A percentile compares a stretch with the other conserved stretches of the same genome.
Conservation (phyloP, 768 basidiomycete species). For the Brasilioporus rufonigricans region DNA sequence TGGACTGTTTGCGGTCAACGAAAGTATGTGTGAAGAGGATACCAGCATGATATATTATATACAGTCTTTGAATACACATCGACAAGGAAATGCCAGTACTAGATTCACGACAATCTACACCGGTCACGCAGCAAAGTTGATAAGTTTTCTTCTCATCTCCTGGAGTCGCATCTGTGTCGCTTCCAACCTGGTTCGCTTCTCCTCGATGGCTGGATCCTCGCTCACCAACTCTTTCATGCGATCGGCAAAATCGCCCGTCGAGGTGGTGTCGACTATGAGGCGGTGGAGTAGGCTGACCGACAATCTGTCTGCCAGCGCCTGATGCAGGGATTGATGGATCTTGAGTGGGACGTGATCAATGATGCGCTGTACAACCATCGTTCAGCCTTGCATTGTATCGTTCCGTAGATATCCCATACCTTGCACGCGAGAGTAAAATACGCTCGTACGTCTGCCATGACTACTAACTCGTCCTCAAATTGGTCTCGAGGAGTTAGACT, state of each 20-base stretch:
- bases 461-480: slow-evolving; percentile 42
- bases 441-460: slow-evolving; percentile 55
- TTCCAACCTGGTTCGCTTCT: slow-evolving; percentile 35
- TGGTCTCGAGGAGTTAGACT: slow-evolving; percentile 25
- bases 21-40: no score
- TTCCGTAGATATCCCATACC: slow-evolving; percentile 30
- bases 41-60: no score
- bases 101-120: neutral
- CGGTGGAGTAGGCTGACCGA: slow-evolving; percentile 35
- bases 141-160: slow-evolving; percentile 38
- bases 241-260: slow-evolving; percentile 16
- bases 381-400: neutral
- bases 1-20: no score
- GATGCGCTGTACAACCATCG: slow-evolving; percentile 41
- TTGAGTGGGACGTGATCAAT: slow-evolving; percentile 52
- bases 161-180: slow-evolving; percentile 36
- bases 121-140: slow-evolving; percentile 23
- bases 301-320: slow-evolving; percentile 35
- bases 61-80: neutral
- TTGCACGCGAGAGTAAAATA: slow-evolving; percentile 57
- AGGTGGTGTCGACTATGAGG: slow-evolving; percentile 24
- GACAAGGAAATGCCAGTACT: neutral
- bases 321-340: slow-evolving; percentile 47
- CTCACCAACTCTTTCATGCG: slow-evolving; percentile 41
- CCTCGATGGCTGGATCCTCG: slow-evolving; percentile 42